Evolutionary conservation across 164 flowering plant genomes (phyloP).

Genomic region (Annona squamosa): DNA sequence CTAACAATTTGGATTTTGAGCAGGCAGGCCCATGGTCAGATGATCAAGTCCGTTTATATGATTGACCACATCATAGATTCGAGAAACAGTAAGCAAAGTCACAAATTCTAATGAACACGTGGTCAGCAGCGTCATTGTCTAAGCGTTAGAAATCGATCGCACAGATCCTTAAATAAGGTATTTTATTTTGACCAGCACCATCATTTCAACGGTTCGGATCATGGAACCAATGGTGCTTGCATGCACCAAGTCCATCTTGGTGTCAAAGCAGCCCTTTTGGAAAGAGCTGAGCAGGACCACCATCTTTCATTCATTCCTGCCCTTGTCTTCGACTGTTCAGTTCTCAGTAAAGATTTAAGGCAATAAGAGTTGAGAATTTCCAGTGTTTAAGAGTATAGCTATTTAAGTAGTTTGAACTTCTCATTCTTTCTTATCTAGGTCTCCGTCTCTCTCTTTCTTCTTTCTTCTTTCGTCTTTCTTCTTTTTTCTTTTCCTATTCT

Average conservation of each 20-base stretch:
- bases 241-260: too few species aligned
- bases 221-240: not conserved
- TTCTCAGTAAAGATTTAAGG: not conserved
- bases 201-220: not conserved
- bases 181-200: not conserved
- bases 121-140: not conserved
- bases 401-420: slow-evolving; percentile 4
- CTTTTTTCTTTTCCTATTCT: not conserved
- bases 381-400: not conserved
- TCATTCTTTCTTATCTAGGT: slow-evolving; percentile 13
- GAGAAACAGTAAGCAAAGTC: not conserved
- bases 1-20: not conserved
- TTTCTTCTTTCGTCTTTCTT: not conserved
- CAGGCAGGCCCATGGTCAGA: not conserved
- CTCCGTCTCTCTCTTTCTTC: slow-evolving; percentile 4
- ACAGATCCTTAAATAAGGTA: too few species aligned
- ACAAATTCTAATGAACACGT: not conserved
- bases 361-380: not conserved
- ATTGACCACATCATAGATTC: not conserved
- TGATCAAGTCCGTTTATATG: not conserved
- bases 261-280: too few species aligned
- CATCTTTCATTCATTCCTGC: not conserved
- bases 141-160: too few species aligned
- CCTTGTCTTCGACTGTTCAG: not conserved
- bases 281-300: too few species aligned